Base-by-base conservation (phyloP, 306 rosid species). In the Lathyrus sativus region DNA sequence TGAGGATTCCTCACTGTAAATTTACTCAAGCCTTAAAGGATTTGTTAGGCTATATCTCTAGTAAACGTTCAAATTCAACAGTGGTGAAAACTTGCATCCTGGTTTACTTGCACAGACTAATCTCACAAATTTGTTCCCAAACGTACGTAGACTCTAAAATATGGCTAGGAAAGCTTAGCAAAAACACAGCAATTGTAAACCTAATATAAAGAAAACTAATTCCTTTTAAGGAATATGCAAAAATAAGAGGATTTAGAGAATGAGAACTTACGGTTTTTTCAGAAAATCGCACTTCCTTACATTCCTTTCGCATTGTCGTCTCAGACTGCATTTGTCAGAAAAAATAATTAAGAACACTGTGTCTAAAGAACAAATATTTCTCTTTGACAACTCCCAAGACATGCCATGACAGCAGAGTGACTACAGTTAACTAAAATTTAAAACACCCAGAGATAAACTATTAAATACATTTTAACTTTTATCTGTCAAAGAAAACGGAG, bases 271-370 rank as follows among this genome's bases (percentile, higher is more conserved):
- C n/a, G 15, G 77, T 74, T 74, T 81, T 81, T 71, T 41, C 85
- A 65, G 85, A 81, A 70, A 77, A 24, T 9, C 85, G 80, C 51
- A 81, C 55, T 81, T 81, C 85, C 80, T 81, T 81, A 10, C 28
- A 10, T 3, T 9, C 74, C 33, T 67, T 81, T 65, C 75, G 65
- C 71, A 81, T 50, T 28, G 77, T 81, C 75, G 14, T 19, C 7
- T 68, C 71, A 68, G 85, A 55, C 85, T 81, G 85, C 82, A 77
- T 44, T 68, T 54, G 57, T 51, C 38, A 59, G 53, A 70, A 46
- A n/a, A 69, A 59, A 45, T 42, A 59, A 24, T 65, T 53, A 74
- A 71, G 9, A 60, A 51, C 39, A 44, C 37, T 50, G 13, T 2
- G 31, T 13, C 15, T 50, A 64, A 62, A 26, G 48, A 75, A 15